Base-by-base conservation (phyloP, 2,329 filamentous ascomycete species). In the Zasmidium citrigriseum region DNA sequence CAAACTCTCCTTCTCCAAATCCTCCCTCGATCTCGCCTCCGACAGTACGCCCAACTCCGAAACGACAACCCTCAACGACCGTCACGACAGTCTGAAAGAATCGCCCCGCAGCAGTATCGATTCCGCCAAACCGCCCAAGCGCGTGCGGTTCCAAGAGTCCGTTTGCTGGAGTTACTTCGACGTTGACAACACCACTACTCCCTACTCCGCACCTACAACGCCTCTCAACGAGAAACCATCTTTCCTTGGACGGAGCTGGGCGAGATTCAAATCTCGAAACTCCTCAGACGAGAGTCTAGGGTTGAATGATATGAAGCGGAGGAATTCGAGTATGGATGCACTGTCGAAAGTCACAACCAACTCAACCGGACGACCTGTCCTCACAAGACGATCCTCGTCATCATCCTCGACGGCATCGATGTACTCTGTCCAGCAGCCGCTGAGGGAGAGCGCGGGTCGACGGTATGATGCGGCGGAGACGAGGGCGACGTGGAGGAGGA, bases 91-190 rank as follows among this genome's bases (percentile, higher is more conserved):
- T 21, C 46, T 18, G 21, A 21, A 52, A 14, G 41, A 41, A 16
- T 52, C 48, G 20, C 50, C 58, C 7, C 50, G 54, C 20, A 57
- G 54, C 47, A 60, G 58, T 38, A 47, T 60, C 54, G 54, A 56
- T 20, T 23, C 38, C 9, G 20, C 24, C 34, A 34, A 41, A 4
- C 34, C 34, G 16, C 34, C 14, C 34, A 60, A 60, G 24, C 55
- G 50, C 25, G 58, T 60, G 3, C 58, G 58, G 18, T 60, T 60
- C 50, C 21, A 60, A 46, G 58, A 60, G 18, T 57, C 54, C 21
- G 58, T 60, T 18, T 48, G 49, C 54, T 60, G 58, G 44, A 57
- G 54, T 4, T 60, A 60, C 58, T 60, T 57, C 46, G 50, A 60
- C 18, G 54, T 46, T 18, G 34, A 45, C 25, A 49, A 49, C 23